phyloP scores from a whole-genome alignment of 2,329 filamentous ascomycete genomes.

The Colletotrichum tamarilloi region DNA sequence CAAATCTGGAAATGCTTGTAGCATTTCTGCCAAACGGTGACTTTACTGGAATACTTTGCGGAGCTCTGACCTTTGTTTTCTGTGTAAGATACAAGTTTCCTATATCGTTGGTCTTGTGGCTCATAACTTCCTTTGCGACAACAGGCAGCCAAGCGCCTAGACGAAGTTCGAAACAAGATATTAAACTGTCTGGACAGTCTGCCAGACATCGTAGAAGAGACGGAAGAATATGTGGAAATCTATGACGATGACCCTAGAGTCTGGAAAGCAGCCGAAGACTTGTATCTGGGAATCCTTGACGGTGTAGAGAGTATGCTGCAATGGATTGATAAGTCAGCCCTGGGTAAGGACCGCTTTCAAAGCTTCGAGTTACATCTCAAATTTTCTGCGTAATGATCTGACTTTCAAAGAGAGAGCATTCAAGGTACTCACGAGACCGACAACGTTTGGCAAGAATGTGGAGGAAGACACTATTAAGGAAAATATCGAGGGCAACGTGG shows the following conservation, averaged over 20 bases:
- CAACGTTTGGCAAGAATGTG: background rate
- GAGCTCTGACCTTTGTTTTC: conserved; percentile 11
- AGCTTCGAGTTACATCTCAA: too few relatives aligned
- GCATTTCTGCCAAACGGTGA: background rate
- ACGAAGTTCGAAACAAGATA: conserved; percentile 19
- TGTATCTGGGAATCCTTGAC: conserved; percentile 18
- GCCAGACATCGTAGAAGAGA: background rate
- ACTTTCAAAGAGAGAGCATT: conserved; percentile 6
- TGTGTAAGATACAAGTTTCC: background rate
- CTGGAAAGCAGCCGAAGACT: conserved; percentile 7
- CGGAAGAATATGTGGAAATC: conserved; percentile 2
- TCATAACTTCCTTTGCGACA: background rate
- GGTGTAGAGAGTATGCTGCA: conserved; percentile 13
- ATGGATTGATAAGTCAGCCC: conserved; percentile 16
- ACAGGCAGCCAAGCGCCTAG: conserved; percentile 1
- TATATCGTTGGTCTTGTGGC: too few relatives aligned
- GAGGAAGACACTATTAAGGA: conserved; percentile 11
- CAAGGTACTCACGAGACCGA: background rate
- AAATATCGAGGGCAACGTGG: conserved; percentile 9
- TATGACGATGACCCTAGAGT: conserved; percentile 11
- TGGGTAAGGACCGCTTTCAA: background rate
- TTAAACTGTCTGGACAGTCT: conserved; percentile 1
- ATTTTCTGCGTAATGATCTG: too few relatives aligned
- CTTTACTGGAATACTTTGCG: conserved; percentile 8
- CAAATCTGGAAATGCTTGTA: conserved; percentile 10